Percentiles rank a stretch among this genome's conserved stretches.
Evolutionary conservation across 805 yeast species (phyloP).

Genomic region (Priceomyces fermenticarens): DNA sequence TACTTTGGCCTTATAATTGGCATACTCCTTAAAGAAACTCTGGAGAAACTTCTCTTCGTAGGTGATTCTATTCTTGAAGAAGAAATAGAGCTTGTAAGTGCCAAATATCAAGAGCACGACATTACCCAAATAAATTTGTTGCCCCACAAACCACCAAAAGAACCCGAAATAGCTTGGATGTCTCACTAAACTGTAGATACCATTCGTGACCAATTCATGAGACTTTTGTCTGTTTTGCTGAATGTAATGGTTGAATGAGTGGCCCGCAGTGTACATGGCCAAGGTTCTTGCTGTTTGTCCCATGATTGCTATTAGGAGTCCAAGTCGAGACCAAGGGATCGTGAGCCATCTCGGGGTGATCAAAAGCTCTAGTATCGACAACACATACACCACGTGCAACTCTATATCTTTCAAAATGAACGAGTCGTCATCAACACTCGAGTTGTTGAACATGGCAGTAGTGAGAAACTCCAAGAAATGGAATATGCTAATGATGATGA

Average conservation of each 20-base stretch:
- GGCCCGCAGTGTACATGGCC: slow-evolving; percentile 88
- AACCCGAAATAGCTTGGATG: slow-evolving; percentile 94
- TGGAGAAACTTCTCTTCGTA: slow-evolving; percentile 69
- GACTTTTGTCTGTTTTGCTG: slow-evolving; percentile 48
- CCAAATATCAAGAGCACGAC: slow-evolving; percentile 58
- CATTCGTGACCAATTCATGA: slow-evolving; percentile 71
- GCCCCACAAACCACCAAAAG: slow-evolving; percentile 90
- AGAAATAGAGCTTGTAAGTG: slow-evolving; percentile 55
- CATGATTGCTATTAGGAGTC: neutral
- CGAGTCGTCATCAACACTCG: slow-evolving; percentile 63
- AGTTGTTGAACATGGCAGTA: slow-evolving; percentile 72
- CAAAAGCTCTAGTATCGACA: slow-evolving; percentile 15
- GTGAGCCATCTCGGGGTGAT: neutral
- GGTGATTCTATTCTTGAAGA: slow-evolving; percentile 64
- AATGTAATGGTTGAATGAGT: slow-evolving; percentile 80
- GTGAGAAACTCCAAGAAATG: slow-evolving; percentile 80
- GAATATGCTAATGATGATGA: slow-evolving; percentile 54
- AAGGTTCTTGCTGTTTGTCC: slow-evolving; percentile 59
- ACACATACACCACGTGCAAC: slow-evolving; percentile 19
- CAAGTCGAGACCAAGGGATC: neutral
- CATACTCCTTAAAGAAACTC: slow-evolving; percentile 65
- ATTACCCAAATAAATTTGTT: slow-evolving; percentile 70
- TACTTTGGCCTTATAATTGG: slow-evolving; percentile 46
- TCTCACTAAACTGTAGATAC: slow-evolving; percentile 63
- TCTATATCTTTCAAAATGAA: slow-evolving; percentile 33